Evolutionary conservation across 768 basidiomycete species (phyloP).

Genomic region (Mycena indigotica): DNA sequence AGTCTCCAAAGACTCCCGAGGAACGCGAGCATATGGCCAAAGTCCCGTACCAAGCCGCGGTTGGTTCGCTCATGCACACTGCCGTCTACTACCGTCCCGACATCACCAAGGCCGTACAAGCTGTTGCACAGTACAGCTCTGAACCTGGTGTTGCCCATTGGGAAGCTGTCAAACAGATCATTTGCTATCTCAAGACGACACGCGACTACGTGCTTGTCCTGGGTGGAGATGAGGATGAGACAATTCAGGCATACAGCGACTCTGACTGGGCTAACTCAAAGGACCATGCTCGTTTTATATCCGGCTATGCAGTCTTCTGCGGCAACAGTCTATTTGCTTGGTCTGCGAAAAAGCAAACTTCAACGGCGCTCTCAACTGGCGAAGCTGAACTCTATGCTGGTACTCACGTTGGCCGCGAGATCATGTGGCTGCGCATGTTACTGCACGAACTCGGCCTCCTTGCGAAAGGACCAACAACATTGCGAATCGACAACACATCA

Average conservation of each 20-base stretch:
- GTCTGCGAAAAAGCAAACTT: constrained; percentile 27
- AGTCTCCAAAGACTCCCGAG: constrained; percentile 1
- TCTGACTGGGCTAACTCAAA: constrained; percentile 30
- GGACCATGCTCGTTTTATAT: constrained; percentile 26
- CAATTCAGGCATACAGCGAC: constrained; percentile 22
- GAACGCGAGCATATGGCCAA: constrained; percentile 10
- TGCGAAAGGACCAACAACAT: constrained; percentile 6
- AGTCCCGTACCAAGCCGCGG: constrained; percentile 22
- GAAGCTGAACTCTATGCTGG: constrained; percentile 33
- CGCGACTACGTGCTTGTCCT: constrained; percentile 7
- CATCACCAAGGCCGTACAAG: constrained; percentile 23
- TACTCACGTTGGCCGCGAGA: constrained; percentile 18
- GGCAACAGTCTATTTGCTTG: constrained; percentile 26
- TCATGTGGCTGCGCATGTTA: constrained; percentile 13
- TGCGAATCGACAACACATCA: constrained; percentile 11
- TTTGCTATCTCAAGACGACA: constrained; percentile 15
- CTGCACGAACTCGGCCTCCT: constrained; percentile 14
- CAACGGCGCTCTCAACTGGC: constrained; percentile 27
- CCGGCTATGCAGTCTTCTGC: constrained; percentile 26
- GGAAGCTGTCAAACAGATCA: constrained; percentile 33
- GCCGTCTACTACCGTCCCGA: constrained; percentile 25
- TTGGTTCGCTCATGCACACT: constrained; percentile 26
- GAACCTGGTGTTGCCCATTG: constrained; percentile 27
- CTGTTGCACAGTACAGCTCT: constrained; percentile 22
- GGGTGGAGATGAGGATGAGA: background rate